Evolutionary conservation across 2,329 filamentous ascomycete genomes (phyloP).

Genomic region (Cytospora piceae): DNA sequence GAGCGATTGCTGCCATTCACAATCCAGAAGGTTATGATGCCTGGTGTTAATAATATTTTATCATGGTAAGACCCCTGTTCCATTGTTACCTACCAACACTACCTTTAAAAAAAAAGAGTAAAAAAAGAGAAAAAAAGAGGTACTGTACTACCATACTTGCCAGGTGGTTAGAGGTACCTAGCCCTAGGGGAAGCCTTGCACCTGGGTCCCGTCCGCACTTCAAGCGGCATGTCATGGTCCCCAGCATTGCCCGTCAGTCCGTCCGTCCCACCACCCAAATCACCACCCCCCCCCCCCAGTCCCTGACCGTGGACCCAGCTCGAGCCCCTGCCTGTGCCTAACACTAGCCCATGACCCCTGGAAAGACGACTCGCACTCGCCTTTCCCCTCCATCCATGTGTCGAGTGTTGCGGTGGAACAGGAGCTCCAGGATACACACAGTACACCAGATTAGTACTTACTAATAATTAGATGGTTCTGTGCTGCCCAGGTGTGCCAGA

Average conservation of each 20-base stretch:
- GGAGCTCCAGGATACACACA: constrained; percentile 17
- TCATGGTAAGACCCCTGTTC: constrained; percentile 7
- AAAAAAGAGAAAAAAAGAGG: too few species aligned
- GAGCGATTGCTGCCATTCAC: too few species aligned
- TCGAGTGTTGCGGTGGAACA: constrained; percentile 23
- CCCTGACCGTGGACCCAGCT: constrained; percentile 23
- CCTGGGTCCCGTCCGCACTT: not conserved
- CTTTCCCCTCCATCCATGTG: constrained; percentile 21
- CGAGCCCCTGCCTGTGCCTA: constrained; percentile 18
- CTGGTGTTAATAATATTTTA: constrained; percentile 1
- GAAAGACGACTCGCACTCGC: constrained; percentile 11
- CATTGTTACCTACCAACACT: not conserved
- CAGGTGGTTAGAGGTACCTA: too few species aligned
- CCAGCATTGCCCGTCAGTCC: constrained; percentile 12
- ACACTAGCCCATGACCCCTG: constrained; percentile 19
- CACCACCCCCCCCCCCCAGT: constrained; percentile 7
- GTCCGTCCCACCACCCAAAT: constrained; percentile 18
- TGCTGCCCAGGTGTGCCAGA: constrained; percentile 2
- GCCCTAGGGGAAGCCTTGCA: not conserved
- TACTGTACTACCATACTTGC: too few species aligned
- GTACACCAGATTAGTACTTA: constrained; percentile 20
- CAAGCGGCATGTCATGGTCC: too few species aligned
- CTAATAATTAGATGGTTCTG: not conserved
- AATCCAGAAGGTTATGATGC: too few species aligned
- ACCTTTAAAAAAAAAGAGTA: too few species aligned